phyloP scores from a whole-genome alignment of 176 grass and related monocot species.

The Avena eriantha region DNA sequence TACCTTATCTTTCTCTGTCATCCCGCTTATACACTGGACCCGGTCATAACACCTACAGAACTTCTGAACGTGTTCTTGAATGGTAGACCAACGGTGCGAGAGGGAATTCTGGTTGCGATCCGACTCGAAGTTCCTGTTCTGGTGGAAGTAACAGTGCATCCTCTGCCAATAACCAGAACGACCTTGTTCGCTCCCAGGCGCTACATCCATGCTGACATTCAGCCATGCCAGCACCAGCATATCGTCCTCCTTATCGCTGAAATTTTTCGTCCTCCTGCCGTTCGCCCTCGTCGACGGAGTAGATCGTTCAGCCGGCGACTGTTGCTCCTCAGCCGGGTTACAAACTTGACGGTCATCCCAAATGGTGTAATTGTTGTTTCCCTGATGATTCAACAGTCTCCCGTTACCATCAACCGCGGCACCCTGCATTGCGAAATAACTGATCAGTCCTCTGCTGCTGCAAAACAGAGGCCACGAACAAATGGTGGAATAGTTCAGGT shows the following conservation, averaged over 20 bases:
- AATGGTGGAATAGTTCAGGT: not conserved
- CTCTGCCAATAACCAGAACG: constrained; percentile 14
- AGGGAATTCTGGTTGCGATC: constrained; percentile 17
- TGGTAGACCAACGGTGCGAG: constrained; percentile 15
- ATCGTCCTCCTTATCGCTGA: constrained; percentile 18
- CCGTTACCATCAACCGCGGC: not conserved
- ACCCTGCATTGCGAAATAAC: constrained; percentile 10
- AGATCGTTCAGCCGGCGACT: constrained; percentile 8
- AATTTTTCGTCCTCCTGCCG: constrained; percentile 11
- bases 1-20: constrained; percentile 23
- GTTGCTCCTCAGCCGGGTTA: constrained; percentile 1
- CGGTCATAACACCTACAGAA: constrained; percentile 16
- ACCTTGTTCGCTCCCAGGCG: not conserved
- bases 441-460: not conserved
- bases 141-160: constrained; percentile 12
- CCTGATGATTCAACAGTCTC: not conserved
- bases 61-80: constrained; percentile 19
- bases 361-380: not conserved
- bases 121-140: constrained; percentile 30
- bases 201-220: constrained; percentile 1
- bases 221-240: constrained; percentile 29
- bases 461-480: not conserved
- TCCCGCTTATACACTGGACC: not conserved
- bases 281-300: not conserved
- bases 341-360: not conserved